Evolutionary conservation across 345 rosid species (phyloP), one percentile per base, ranked within the genome.

Genomic region (Cardiospermum halicacabum): DNA sequence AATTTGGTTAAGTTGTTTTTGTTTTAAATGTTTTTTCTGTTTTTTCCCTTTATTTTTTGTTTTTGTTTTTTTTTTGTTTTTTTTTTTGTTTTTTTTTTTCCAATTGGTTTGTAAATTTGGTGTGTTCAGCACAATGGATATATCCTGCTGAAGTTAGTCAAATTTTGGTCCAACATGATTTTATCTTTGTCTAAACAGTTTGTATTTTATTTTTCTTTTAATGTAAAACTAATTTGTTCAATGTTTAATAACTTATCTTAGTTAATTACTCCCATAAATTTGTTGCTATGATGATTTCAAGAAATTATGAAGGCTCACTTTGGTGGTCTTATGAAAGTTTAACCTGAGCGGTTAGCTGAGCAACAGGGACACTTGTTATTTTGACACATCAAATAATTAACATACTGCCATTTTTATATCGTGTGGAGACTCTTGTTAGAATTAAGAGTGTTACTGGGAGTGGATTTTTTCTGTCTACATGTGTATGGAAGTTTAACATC

Each of bases 261-360:
- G 19, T 24, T 11, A 10, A 18, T 13, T 8, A 11, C 26, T 62
- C 15, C n/a, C 55, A 40, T 51, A 61, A 53, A 34, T 37, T 47
- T 32, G 47, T 74, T 74, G 72, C 78, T 65, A 31, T 62, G 69
- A 66, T 70, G 78, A 75, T 47, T 61, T 26, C 18, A 26, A 59
- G 28, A 57, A 66, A 32, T 37, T 48, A 0, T 50, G 67, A 69
- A 58, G 70, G 58, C 53, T 55, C 48, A 32, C 48, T 28, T 21
- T 39, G 65, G 16, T 69, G 50, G 69, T 63, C 65, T 75, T 43
- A 59, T 71, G 69, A 64, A 34, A 56, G 36, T 60, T 53, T n/a
- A 59, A 36, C 74, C 64, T 60, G 64, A 65, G 71, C 60, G 68
- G 71, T 76, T 76, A 60, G 16, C 62, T 56, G 62, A 72, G 76